Evolutionary conservation across 1,284 basidiomycete genomes (phyloP).

Genomic region (Earliella scabrosa): DNA sequence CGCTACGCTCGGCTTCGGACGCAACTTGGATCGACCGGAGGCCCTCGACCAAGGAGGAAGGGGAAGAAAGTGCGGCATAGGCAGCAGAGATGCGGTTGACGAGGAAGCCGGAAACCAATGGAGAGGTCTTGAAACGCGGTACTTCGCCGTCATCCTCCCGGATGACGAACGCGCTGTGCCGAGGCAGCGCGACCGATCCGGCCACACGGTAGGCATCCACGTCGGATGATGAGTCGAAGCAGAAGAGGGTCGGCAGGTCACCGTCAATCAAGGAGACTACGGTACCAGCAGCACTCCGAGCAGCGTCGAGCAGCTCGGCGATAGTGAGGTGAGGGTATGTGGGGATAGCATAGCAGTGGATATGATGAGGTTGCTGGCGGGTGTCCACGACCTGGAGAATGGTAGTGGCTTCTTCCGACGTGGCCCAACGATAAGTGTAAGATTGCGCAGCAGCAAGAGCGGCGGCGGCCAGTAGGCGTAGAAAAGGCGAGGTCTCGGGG

Average conservation of each 20-base stretch:
- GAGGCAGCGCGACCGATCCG: not conserved
- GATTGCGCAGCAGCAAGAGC: not conserved
- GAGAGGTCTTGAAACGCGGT: too few species aligned
- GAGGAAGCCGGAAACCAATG: too few species aligned
- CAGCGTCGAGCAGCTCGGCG: not conserved
- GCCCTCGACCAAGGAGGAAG: not conserved
- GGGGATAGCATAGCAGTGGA: not conserved
- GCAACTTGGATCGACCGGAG: not conserved
- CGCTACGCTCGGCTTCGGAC: not conserved
- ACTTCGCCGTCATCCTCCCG: not conserved
- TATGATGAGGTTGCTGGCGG: not conserved
- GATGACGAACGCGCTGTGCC: not conserved
- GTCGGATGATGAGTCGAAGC: not conserved
- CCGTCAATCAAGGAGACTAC: not conserved
- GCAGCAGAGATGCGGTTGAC: not conserved
- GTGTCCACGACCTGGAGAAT: not conserved
- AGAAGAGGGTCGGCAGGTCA: not conserved
- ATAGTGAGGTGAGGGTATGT: not conserved
- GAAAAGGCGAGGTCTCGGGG: not conserved
- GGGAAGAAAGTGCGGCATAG: not conserved
- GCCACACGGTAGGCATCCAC: not conserved
- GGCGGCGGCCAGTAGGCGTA: not conserved
- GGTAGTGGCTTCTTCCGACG: not conserved
- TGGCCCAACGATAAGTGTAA: not conserved
- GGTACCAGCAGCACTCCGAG: not conserved